Base-by-base conservation (phyloP, 2,329 filamentous ascomycete species). In the Pseudogymnoascus sp. region DNA sequence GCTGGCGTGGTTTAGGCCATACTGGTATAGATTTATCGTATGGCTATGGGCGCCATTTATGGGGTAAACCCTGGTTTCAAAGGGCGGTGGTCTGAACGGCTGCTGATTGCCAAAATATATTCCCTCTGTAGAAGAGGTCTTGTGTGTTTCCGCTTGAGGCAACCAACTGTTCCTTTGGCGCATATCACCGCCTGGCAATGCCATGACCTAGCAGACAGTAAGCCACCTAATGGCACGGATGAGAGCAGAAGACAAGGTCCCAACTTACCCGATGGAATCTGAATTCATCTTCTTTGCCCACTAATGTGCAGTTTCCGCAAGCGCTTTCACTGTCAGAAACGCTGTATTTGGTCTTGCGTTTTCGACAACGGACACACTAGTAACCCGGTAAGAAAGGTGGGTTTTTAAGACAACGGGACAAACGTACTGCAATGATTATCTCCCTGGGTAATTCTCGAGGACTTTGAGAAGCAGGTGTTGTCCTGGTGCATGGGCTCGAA, bases 311-410 rank as follows among this genome's bases (percentile, higher is more conserved):
- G 74, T 92, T 96, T 10, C 82, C 80, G 76, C 93, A 97, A 17
- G 87, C 86, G n/a, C 88, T 89, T 71, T 88, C 85, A 33, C 89
- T 89, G 35, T 83, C 80, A 73, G 96, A 91, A 50, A 93, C 93
- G 71, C 90, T 96, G 78, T 93, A 97, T 69, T 91, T 88, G 70
- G 97, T 97, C 80, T 97, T 97, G 64, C 93, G 85, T 78, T 93
- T 93, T 65, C 93, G 86, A 76, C 93, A 97, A 68, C 93, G 86
- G 36, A 86, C 85, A 75, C 93, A 97, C 93, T 97, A 68, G 63
- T 40, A 13, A 23, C 15, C 42, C 21, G 11, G 8, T 26, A 7
- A 44, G 13, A 38, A 38, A 13, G 57, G 31, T 40, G 35, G 28
- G 13, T 50, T 57, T 21, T 31, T 53, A n/a, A 42, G 68, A 33